Evolutionary conservation across 169 alveolate species (phyloP).

Genomic region (Eimeria falciformis): DNA sequence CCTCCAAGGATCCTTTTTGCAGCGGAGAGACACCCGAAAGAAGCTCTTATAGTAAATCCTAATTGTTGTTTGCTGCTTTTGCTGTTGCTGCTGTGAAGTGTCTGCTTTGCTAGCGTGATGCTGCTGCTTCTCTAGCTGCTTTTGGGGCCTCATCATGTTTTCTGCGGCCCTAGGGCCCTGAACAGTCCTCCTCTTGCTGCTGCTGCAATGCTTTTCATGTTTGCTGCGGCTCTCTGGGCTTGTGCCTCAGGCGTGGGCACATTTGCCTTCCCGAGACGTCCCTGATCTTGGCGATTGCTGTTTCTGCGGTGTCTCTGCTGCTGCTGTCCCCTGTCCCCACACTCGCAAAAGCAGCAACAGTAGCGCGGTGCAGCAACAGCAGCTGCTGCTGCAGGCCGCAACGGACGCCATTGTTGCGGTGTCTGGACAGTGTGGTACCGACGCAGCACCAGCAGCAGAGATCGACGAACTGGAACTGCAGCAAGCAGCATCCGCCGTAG

Average conservation of each 20-base stretch:
- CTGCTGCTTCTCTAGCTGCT: not conserved
- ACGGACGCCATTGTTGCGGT: not conserved
- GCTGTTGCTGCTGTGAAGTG: too few species aligned
- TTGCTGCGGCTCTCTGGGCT: not conserved
- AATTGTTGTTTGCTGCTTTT: not conserved
- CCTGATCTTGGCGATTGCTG: slow-evolving; percentile 72
- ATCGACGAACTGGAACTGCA: slow-evolving; percentile 46
- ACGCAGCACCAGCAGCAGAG: not conserved
- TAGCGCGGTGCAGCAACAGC: not conserved
- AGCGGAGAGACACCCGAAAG: slow-evolving; percentile 35
- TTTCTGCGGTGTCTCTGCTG: slow-evolving; percentile 3
- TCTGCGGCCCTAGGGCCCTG: too few species aligned
- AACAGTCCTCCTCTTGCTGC: not conserved
- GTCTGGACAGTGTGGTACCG: not conserved
- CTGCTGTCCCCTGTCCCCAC: slow-evolving; percentile 13
- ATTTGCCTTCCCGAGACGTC: slow-evolving; percentile 63
- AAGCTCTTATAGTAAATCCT: slow-evolving; percentile 20
- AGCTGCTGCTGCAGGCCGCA: slow-evolving; percentile 31
- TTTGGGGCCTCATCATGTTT: too few species aligned
- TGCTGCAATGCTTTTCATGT: too few species aligned
- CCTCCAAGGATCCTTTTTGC: not conserved
- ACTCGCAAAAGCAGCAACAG: slow-evolving; percentile 29
- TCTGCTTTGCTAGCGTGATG: too few species aligned
- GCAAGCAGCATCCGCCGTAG: slow-evolving; percentile 53
- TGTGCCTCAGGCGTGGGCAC: slow-evolving; percentile 75